Evolutionary conservation across 371 early-diverging fungal species (phyloP), one percentile per base, ranked within the genome.

Genomic region (Caulochytrium protostelioides): DNA sequence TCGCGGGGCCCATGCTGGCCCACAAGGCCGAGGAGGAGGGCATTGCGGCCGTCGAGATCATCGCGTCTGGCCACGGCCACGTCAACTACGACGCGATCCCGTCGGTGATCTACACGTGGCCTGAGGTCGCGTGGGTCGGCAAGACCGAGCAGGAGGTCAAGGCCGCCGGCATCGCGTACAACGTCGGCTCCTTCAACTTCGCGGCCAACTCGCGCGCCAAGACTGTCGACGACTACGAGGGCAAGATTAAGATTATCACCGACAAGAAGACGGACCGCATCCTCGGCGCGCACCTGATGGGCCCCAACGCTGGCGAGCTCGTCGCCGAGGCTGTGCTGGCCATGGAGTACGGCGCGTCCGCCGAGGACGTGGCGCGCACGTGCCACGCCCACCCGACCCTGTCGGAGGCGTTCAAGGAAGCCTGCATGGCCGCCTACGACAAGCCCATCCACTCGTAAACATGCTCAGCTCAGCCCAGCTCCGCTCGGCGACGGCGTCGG

Each of bases 11-110:
- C 35, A 95, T 95, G 95, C 72, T 95, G 60, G 95, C 95, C 26
- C 95, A 95, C 78, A 95, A 95, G 72, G 92, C 95, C 37, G 95
- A 95, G 59, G 95, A 95, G 62, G 95, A 95, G 60, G 94, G 83
- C 27, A 83, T 95, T 45, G 92, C 91, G 19, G 85, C 79, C 33
- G 84, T 75, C 46, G 95, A 95, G 56, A 72, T 79, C 72, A 76
- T 95, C 35, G 72, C 71, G 42, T 71, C 70, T 40, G 90, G 89
- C 28, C 78, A 83, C 52, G 94, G 84, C 14, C 91, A 91, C 57
- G 91, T 94, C 67, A 91, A 94, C 82, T 95, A 95, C 57, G 74
- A 83, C 53, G 87, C 77, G 26, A 84, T 95, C 47, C 97, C 97
- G 28, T 84, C 87, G 16, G 97, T 95, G 35, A 84, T 95, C 51